Evolutionary conservation across 179 eudicot species (phyloP), one percentile per base, ranked within the genome.

Genomic region (Nepenthes alata): DNA sequence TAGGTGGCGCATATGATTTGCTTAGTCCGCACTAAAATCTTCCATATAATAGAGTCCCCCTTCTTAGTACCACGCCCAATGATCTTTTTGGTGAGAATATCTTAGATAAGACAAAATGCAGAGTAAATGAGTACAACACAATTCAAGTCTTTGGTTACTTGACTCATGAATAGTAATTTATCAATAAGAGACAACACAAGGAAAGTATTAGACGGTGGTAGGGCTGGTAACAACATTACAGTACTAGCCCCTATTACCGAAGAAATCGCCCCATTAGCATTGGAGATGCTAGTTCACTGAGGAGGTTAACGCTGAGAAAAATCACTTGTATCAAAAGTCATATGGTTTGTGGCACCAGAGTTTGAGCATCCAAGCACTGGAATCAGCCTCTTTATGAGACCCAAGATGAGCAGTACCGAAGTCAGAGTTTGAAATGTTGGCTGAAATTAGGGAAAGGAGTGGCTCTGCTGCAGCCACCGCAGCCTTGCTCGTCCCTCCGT

Each of bases 11-110:
- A 34, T 3, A 2, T 11, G n/a, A 9, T 52, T 4, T 1, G 13
- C 35, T 2, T 4, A 16, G 0, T 57, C 35, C 0, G 2, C 6
- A 6, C 35, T 14, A 5, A 36, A 11, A 50, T 62, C 44, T 2
- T 57, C 45, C 6, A 57, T 1, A 11, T 35, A 57, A 9, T 57
- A 57, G 1, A 35, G 13, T 0, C 59, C 59, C 45, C 11, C 59
- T 37, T 57, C 44, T 57, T 37, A 57, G 45, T 57, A 57, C 59
- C 44, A 57, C 45, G 13, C 59, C 59, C 16, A 57, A 57, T 57
- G 4, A 36, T 57, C 59, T 8, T 35, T 0, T 62, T 52, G 2
- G 49, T 62, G n/a, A 51, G 66, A 36, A 52, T 52, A n/a, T 52
- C 48, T 15, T 37, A 11, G 37, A 51, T 0, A 14, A 52, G 4